These are phyloP conservation scores for Phalaenopsis hybrid DNA, from an alignment of 116 monocot genomes.

Conservation along the genomic window DNA sequence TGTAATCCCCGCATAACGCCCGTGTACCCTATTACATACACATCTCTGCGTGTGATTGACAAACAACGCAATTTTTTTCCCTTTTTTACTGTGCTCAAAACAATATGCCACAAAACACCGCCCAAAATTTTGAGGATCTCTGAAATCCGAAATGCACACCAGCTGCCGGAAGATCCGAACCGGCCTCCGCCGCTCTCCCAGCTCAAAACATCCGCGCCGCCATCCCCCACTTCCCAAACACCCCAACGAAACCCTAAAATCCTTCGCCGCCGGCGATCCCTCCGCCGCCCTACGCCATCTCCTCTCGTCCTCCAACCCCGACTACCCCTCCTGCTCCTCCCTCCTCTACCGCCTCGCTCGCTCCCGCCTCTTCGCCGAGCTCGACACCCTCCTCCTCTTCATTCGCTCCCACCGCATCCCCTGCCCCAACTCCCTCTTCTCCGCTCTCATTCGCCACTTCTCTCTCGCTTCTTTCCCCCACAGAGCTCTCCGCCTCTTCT, in stretches of 20 bases:
- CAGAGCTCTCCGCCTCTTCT: constrained; percentile 57
- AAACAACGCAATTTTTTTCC: no score
- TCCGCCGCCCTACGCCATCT: constrained; percentile 30
- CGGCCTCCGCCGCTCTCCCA: constrained; percentile 9
- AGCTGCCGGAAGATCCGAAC: constrained; percentile 2
- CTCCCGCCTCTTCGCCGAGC: constrained; percentile 31
- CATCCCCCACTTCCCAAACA: no score
- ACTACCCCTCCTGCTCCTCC: constrained; percentile 45
- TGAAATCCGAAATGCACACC: constrained; percentile 3
- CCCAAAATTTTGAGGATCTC: no score
- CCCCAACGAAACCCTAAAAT: constrained; percentile 33
- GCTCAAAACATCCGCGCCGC: constrained; percentile 29
- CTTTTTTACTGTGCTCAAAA: no score
- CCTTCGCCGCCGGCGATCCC: constrained; percentile 34
- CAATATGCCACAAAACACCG: no score
- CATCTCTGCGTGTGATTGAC: no score
- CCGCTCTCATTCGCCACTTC: constrained; percentile 55
- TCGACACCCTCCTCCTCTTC: constrained; percentile 48
- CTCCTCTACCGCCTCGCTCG: constrained; percentile 72
- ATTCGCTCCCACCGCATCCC: constrained; percentile 32
- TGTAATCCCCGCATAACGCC: no score
- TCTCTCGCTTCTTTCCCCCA: constrained; percentile 44
- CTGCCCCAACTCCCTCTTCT: constrained; percentile 44
- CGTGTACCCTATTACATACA: no score
- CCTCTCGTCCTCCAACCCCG: constrained; percentile 29